Evolutionary conservation across 2,329 filamentous ascomycete species (phyloP), one percentile per base, ranked within the genome.

Genomic region (Graphium sp.): DNA sequence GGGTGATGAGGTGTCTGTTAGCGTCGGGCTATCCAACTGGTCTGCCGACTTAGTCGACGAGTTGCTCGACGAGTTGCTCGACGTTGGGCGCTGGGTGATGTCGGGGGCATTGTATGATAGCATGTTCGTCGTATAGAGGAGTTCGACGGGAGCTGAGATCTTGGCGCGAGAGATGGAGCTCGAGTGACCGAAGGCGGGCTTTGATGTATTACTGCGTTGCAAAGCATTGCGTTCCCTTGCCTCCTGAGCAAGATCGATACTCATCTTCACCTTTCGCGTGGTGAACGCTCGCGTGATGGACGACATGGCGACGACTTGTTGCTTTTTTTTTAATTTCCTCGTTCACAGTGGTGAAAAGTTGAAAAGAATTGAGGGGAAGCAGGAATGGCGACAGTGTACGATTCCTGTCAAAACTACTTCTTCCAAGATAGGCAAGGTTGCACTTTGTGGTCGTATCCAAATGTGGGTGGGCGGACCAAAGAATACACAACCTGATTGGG

Each of bases 41-140:
- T 79, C 74, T 23, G 71, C 71, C 10, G 35, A 78, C 39, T 66
- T 63, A 32, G 51, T 55, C 4, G 63, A 58, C 4, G 75, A 78
- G 39, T 65, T 63, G 33, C 51, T 55, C 3, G 64, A 59, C 18
- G 55, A 57, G 41, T 59, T 60, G 45, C 58, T 58, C 22, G 65
- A 68, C 8, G 58, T 56, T n/a, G 47, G 41, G n/a, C 38, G 48
- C 44, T 45, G 62, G 24, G 59, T 58, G 36, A 94, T 74, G 46
- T 94, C 79, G 28, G 87, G 87, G 7, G 89, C 85, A 46, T 87
- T 87, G 64, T 93, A 93, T 6, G 83, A 84, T 31, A 94, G 74
- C 68, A 91, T 83, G 53, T 95, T 98, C 41, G 89, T 95, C 5
- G 87, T 93, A 34, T 89, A 91, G 27, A 94, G 62, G 37, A 98